These are phyloP conservation scores for Boletus pseudopeckii DNA, from an alignment of 768 basidiomycete genomes.

Conservation along the genomic window DNA sequence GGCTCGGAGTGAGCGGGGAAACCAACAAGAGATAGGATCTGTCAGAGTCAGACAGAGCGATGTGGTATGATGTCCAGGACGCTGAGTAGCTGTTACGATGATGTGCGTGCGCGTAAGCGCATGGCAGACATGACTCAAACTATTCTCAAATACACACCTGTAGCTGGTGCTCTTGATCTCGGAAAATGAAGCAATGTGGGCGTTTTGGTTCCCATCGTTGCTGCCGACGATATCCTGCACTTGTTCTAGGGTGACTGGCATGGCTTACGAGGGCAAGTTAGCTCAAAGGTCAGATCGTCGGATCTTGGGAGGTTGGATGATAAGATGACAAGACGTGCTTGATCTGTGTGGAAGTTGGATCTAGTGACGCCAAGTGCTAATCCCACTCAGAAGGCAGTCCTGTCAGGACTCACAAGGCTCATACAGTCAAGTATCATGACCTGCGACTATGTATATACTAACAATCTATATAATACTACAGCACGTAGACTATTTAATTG, in stretches of 20 bases:
- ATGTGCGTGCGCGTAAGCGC: not conserved
- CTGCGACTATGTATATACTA: not conserved
- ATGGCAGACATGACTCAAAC: not conserved
- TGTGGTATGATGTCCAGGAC: conserved; percentile 27
- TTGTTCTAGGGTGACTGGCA: conserved; percentile 27
- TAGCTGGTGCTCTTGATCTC: conserved; percentile 26
- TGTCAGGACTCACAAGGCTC: too few relatives aligned
- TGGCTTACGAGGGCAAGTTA: not conserved
- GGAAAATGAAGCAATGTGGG: conserved; percentile 15
- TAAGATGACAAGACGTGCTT: not conserved
- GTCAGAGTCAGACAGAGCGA: conserved; percentile 21
- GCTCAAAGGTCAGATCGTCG: not conserved
- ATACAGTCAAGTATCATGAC: not conserved
- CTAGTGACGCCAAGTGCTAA: too few relatives aligned
- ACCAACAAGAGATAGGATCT: conserved; percentile 29
- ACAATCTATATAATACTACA: not conserved
- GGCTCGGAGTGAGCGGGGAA: conserved; percentile 4
- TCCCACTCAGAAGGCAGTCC: too few relatives aligned
- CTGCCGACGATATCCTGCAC: conserved; percentile 30
- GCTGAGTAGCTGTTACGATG: conserved; percentile 24
- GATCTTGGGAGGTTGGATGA: not conserved
- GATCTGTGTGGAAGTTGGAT: too few relatives aligned
- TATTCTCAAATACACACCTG: conserved; percentile 24
- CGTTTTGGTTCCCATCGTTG: conserved; percentile 15
- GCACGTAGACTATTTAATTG: too few relatives aligned